These are phyloP conservation scores for Chrysanthemum seticuspe DNA, from an alignment of 129 eudicot genomes.

Conservation along the genomic window DNA sequence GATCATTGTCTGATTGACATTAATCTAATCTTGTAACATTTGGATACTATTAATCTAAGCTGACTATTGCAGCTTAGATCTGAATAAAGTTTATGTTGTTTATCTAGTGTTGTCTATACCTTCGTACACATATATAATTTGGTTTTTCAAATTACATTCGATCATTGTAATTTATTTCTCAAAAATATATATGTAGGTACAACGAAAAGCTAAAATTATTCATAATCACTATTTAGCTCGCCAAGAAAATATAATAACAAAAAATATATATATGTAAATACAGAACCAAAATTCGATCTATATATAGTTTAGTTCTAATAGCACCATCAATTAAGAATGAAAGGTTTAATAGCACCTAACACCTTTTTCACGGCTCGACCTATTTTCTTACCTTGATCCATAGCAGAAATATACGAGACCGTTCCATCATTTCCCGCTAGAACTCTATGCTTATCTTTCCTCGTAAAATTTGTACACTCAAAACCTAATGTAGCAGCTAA, in stretches of 20 bases:
- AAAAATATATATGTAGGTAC: too few relatives aligned
- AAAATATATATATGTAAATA: neutral
- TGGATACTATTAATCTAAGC: too few relatives aligned
- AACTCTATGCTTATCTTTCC: conserved; percentile 77
- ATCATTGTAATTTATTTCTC: too few relatives aligned
- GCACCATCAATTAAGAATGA: conserved; percentile 6
- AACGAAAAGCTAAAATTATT: too few relatives aligned
- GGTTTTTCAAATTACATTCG: too few relatives aligned
- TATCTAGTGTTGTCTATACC: too few relatives aligned
- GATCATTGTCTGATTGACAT: too few relatives aligned
- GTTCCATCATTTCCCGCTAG: conserved; percentile 88
- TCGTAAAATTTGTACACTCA: conserved; percentile 74
- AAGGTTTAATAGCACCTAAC: conserved; percentile 44
- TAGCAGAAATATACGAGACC: conserved; percentile 27
- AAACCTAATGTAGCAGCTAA: conserved; percentile 78
- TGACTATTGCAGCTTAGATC: too few relatives aligned
- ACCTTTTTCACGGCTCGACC: conserved; percentile 35
- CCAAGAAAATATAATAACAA: neutral
- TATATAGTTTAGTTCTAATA: neutral
- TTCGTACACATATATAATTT: too few relatives aligned
- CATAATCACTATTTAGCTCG: too few relatives aligned
- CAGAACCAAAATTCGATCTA: neutral
- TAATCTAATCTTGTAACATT: too few relatives aligned
- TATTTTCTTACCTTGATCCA: conserved; percentile 32
- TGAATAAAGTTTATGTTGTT: too few relatives aligned